Percentiles rank a stretch among this genome's conserved stretches.
Conservation (phyloP, 1,284 basidiomycete genomes). For the Ceratorhiza oryzae-sativae region DNA sequence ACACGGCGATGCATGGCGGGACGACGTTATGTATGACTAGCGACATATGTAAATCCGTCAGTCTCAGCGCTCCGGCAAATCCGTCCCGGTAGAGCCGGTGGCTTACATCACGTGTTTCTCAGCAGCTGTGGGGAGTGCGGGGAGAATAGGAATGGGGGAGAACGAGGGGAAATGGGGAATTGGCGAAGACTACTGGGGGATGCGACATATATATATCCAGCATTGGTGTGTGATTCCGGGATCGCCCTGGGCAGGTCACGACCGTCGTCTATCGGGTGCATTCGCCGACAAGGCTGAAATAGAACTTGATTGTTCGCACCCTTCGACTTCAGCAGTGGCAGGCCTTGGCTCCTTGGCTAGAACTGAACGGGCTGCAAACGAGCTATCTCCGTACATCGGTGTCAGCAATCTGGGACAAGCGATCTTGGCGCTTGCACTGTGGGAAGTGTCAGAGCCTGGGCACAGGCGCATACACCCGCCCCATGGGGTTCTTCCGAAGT, state of each 20-base stretch:
- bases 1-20: slow-evolving; percentile 24
- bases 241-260: slow-evolving; percentile 3
- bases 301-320: background rate
- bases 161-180: background rate
- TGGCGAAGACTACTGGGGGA: background rate
- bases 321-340: too few species aligned
- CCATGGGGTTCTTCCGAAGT: background rate
- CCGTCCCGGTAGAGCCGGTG: slow-evolving; percentile 2
- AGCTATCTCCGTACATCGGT: background rate
- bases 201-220: slow-evolving; percentile 12
- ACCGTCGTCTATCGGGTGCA: background rate
- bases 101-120: slow-evolving; percentile 37
- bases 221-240: background rate
- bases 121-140: slow-evolving; percentile 14
- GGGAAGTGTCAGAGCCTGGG: background rate
- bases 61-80: slow-evolving; percentile 7
- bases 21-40: background rate
- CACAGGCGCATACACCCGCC: background rate
- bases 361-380: background rate
- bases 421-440: background rate
- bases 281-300: background rate
- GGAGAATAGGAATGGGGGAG: slow-evolving; percentile 9
- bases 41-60: slow-evolving; percentile 20
- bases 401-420: background rate
- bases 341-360: background rate